A percentile compares a stretch with the other conserved stretches of the same genome.
Conservation (phyloP, 805 yeast genomes). For the Saccharomyces cerevisiae region DNA sequence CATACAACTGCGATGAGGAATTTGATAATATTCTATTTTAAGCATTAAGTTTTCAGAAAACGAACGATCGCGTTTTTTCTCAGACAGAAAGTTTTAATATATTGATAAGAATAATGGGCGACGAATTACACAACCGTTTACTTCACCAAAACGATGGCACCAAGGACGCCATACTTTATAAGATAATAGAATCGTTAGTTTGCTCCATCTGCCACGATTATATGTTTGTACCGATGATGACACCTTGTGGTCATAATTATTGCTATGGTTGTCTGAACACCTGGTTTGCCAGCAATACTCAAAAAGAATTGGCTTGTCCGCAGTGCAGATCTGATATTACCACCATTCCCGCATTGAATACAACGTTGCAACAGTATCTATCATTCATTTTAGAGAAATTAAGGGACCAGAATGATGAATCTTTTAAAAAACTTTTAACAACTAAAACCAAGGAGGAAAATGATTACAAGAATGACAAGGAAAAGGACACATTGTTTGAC, state of each 20-base stretch:
- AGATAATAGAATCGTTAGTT: conserved; percentile 23
- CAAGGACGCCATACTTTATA: not conserved
- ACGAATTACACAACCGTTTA: not conserved
- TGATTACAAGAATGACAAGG: conserved; percentile 13
- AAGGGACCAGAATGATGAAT: conserved; percentile 12
- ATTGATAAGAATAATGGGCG: not conserved
- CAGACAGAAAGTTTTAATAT: not conserved
- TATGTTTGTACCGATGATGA: conserved; percentile 56
- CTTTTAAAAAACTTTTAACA: conserved; percentile 6
- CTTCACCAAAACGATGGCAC: not conserved
- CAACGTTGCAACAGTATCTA: conserved; percentile 41
- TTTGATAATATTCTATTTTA: not conserved
- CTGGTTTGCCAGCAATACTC: conserved; percentile 44
- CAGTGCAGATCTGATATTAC: conserved; percentile 48
- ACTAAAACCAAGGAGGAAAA: conserved; percentile 15
- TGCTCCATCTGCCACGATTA: conserved; percentile 66
- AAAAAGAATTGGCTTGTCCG: conserved; percentile 54
- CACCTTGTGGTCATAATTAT: conserved; percentile 66
- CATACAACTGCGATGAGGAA: not conserved
- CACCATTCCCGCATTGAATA: conserved; percentile 46
- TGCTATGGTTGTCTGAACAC: conserved; percentile 57
- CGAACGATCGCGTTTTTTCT: not conserved
- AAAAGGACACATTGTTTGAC: conserved; percentile 37
- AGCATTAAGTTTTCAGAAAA: not conserved
- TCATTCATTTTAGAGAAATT: conserved; percentile 33